Evolutionary conservation across 2,329 filamentous ascomycete species (phyloP).

Genomic region (Phialophora chinensis): DNA sequence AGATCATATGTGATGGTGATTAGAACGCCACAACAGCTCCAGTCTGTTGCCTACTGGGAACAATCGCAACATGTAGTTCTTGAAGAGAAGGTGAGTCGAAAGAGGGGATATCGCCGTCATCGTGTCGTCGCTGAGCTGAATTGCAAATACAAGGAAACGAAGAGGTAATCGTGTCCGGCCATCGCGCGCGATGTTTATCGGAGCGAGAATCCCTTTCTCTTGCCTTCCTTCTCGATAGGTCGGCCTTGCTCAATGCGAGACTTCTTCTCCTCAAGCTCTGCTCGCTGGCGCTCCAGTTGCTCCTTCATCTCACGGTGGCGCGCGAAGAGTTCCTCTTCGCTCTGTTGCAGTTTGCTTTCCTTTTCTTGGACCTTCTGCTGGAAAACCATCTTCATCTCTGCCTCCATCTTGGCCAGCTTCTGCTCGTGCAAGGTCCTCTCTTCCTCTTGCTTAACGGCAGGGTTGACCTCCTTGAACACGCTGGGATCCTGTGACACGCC

Average conservation of each 20-base stretch:
- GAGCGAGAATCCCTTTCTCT: conserved; percentile 99
- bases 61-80: conserved; percentile 27
- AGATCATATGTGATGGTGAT: conserved; percentile 34
- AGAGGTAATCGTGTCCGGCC: conserved; percentile 29
- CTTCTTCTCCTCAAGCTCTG: conserved; percentile 99
- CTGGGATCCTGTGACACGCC: conserved; percentile 97
- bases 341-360: conserved; percentile 99
- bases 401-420: conserved; percentile 99
- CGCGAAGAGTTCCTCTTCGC: conserved; percentile 97
- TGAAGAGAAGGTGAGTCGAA: conserved; percentile 26
- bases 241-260: conserved; percentile 89
- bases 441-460: conserved; percentile 99
- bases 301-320: conserved; percentile 99
- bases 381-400: conserved; percentile 99
- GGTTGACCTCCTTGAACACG: conserved; percentile 99
- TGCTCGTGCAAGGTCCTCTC: conserved; percentile 97
- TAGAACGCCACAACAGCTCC: conserved; percentile 38
- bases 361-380: conserved; percentile 99
- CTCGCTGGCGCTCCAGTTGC: conserved; percentile 91
- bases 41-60: conserved; percentile 35
- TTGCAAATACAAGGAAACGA: conserved; percentile 38
- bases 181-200: conserved; percentile 65
- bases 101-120: conserved; percentile 35
- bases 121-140: conserved; percentile 44
- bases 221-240: conserved; percentile 95